Conservation (phyloP, 495 filamentous ascomycete genomes). For the Entonaema liquescens region DNA sequence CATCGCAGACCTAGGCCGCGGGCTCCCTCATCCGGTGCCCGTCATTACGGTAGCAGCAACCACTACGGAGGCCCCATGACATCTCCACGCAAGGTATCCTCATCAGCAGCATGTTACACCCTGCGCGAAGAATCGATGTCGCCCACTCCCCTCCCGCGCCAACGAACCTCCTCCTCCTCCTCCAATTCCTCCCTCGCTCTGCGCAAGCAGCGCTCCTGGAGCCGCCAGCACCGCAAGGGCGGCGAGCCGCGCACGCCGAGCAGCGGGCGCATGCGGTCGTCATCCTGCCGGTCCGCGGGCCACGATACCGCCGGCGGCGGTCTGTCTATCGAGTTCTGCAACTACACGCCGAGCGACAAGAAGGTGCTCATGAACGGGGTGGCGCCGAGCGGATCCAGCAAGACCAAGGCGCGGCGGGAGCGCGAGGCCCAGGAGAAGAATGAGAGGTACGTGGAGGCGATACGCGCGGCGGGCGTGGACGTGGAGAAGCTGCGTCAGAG, state of each 20-base stretch:
- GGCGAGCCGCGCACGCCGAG: slow-evolving; percentile 34
- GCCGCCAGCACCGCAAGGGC: slow-evolving; percentile 14
- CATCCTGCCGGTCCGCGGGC: slow-evolving; percentile 15
- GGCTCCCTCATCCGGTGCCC: slow-evolving; percentile 54
- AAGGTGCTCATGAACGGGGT: slow-evolving; percentile 86
- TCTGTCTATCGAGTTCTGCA: slow-evolving; percentile 78
- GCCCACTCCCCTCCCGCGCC: slow-evolving; percentile 29
- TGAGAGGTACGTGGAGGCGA: slow-evolving; percentile 75
- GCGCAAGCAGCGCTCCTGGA: slow-evolving; percentile 42
- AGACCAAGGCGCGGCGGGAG: slow-evolving; percentile 92
- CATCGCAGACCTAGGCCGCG: slow-evolving; percentile 51
- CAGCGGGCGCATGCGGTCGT: slow-evolving; percentile 1
- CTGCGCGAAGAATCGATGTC: slow-evolving; percentile 38
- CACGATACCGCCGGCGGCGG: slow-evolving; percentile 13
- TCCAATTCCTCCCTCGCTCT: slow-evolving; percentile 32
- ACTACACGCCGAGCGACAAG: slow-evolving; percentile 87
- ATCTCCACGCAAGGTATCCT: slow-evolving; percentile 51
- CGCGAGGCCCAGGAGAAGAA: slow-evolving; percentile 81
- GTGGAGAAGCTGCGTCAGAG: slow-evolving; percentile 54
- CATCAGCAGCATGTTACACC: slow-evolving; percentile 26
- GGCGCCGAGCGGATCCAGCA: slow-evolving; percentile 86
- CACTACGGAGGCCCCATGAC: slow-evolving; percentile 28
- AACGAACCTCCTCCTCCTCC: slow-evolving; percentile 23
- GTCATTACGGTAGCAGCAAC: slow-evolving; percentile 43
- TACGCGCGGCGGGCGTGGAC: slow-evolving; percentile 84